Conservation (phyloP, 225 moss, liverwort and hornwort genomes). For the Sphagnum contortum region DNA sequence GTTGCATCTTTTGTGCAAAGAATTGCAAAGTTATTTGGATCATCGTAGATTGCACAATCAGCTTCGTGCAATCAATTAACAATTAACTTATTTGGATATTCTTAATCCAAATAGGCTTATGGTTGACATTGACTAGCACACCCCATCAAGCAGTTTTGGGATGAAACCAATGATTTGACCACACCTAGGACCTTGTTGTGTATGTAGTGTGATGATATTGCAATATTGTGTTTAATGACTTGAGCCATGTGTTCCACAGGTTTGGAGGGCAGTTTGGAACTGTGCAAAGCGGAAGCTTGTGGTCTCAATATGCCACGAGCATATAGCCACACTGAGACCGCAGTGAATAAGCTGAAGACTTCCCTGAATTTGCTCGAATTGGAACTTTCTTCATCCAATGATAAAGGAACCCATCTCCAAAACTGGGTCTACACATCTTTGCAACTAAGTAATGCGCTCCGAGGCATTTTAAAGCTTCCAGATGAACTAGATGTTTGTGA, state of each 20-base stretch:
- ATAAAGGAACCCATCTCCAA: too few relatives aligned
- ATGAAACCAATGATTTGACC: neutral
- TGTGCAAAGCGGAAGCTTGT: neutral
- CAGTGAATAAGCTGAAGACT: neutral
- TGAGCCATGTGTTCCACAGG: neutral
- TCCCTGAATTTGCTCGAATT: neutral
- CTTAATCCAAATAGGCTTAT: too few relatives aligned
- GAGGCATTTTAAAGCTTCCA: too few relatives aligned
- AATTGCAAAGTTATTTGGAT: neutral
- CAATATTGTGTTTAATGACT: neutral
- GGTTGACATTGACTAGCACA: too few relatives aligned
- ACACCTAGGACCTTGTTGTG: neutral
- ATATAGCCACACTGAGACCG: neutral
- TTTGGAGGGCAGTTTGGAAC: slow-evolving; percentile 1
- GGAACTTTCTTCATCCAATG: too few relatives aligned
- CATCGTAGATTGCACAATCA: neutral
- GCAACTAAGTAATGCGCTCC: too few relatives aligned
- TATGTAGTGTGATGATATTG: neutral
- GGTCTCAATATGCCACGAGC: neutral
- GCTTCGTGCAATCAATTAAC: too few relatives aligned
- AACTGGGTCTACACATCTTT: too few relatives aligned
- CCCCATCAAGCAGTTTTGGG: too few relatives aligned
- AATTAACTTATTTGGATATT: too few relatives aligned
- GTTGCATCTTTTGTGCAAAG: too few relatives aligned
- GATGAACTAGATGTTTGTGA: too few relatives aligned